A percentile compares a stretch with the other conserved stretches of the same genome.
Evolutionary conservation across 78 protist species (phyloP).

Genomic region (Monocercomonoides exilis): DNA sequence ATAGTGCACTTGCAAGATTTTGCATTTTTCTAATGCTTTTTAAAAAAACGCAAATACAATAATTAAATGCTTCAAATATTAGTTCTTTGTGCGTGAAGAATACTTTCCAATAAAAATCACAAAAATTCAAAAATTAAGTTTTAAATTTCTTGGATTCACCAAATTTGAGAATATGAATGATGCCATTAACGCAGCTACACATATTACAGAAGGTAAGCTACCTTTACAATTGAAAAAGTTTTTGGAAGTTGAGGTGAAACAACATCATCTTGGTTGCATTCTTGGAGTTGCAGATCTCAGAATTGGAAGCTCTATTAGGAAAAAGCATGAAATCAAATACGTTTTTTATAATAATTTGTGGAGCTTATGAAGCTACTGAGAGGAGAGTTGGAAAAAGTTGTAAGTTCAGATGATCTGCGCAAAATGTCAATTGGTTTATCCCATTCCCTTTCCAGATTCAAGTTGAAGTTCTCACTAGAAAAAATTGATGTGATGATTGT

Average conservation of each 20-base stretch:
- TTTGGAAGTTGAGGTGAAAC: slow-evolving; percentile 61
- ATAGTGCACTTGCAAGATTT: too few relatives aligned
- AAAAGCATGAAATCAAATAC: slow-evolving; percentile 52
- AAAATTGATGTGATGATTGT: slow-evolving; percentile 95
- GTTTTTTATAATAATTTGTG: slow-evolving; percentile 2
- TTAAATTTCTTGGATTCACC: slow-evolving; percentile 36
- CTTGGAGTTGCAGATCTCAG: slow-evolving; percentile 77
- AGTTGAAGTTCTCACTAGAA: slow-evolving; percentile 93
- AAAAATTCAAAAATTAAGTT: too few relatives aligned
- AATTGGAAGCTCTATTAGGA: slow-evolving; percentile 80
- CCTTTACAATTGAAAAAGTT: slow-evolving; percentile 66
- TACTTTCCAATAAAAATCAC: too few relatives aligned
- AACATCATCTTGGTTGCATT: slow-evolving; percentile 40
- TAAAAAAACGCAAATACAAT: too few relatives aligned
- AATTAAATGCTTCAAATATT: too few relatives aligned
- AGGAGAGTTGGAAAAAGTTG: not conserved
- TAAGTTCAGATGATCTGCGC: slow-evolving; percentile 18
- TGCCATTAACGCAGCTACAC: slow-evolving; percentile 80
- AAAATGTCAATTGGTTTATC: slow-evolving; percentile 79
- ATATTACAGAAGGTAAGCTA: slow-evolving; percentile 65
- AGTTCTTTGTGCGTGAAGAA: too few relatives aligned
- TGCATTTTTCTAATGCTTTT: too few relatives aligned
- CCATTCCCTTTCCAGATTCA: slow-evolving; percentile 85
- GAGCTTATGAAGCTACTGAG: not conserved
- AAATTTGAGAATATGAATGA: slow-evolving; percentile 71